Evolutionary conservation across 768 basidiomycete genomes (phyloP).

Genomic region (Tricholoma matsutake): DNA sequence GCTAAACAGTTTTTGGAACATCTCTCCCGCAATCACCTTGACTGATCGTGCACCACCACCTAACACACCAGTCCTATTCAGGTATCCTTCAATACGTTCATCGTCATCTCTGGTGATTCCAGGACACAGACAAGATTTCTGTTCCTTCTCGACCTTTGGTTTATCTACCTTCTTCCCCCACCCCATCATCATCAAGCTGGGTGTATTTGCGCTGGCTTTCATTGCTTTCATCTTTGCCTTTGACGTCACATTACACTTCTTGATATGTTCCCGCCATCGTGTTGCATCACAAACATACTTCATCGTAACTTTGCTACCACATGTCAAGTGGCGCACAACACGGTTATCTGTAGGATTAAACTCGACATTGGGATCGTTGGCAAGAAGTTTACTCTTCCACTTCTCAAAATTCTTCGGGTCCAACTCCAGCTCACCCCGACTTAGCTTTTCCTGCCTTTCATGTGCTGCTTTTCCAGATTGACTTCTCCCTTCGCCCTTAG

Average conservation of each 20-base stretch:
- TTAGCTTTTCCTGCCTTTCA: background rate
- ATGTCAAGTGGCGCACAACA: background rate
- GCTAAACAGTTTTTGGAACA: background rate
- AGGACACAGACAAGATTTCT: background rate
- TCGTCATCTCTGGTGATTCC: background rate
- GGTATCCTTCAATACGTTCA: background rate
- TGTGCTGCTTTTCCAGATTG: background rate
- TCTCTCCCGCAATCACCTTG: background rate
- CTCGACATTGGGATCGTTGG: background rate
- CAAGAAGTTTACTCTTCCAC: background rate
- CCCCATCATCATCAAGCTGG: background rate
- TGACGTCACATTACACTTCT: background rate
- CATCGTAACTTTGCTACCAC: background rate
- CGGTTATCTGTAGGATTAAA: background rate
- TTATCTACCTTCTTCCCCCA: background rate
- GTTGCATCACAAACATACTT: background rate
- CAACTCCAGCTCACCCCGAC: background rate
- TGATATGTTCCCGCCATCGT: background rate
- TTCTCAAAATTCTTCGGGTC: background rate
- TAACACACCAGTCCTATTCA: background rate
- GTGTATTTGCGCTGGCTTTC: background rate
- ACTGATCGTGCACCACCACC: background rate
- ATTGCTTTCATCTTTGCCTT: background rate
- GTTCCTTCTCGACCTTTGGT: background rate
- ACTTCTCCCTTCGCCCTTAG: background rate